Evolutionary conservation across 108 stramenopile genomes (phyloP), one percentile per base, ranked within the genome.

Genomic region (Fragilariopsis cylindrus): DNA sequence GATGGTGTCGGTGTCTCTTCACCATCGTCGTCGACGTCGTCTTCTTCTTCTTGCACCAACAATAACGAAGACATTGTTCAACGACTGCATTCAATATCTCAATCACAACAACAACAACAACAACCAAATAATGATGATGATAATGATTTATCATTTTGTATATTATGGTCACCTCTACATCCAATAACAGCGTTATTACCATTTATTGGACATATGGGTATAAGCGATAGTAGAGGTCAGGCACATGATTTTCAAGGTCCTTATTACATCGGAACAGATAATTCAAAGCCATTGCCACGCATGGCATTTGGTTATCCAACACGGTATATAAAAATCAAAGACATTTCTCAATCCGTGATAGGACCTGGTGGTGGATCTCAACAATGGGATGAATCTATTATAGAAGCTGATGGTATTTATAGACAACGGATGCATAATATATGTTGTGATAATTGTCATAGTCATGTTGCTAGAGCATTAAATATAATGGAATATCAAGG

Each of bases 191-290:
- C 90, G 84, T 39, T 97, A 16, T 44, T 96, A 7, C 97, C 97
- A 8, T 94, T 97, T 76, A 92, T 98, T 69, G 98, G 98, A 12
- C 99, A 99, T 74, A 87, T 95, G 87, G 99, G 99, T 4, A 98
- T 99, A 54, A 80, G 96, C 9, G 91, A 96, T 49, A 87, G 88
- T 11, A 58, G 71, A 0, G 98, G 98, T 0, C 73, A 94, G 1
- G 92, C 93, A 2, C 92, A 91, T 57, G 99, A 98, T 77, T 99
- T 98, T 83, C 97, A 95, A 67, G 98, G 99, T 5, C 94, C 94
- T 1, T 98, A 97, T 72, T 81, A 77, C 19, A 94, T 99, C 11
- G 96, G 92, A n/a, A 92, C 85, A 2, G 80, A 86, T 50, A 81
- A 80, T n/a, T 63, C 42, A 4, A 63, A 45, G 0, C 70, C 70